These are phyloP conservation scores for Pyrenophora teres DNA, from an alignment of 2,329 filamentous ascomycete species.

Conservation along the genomic window DNA sequence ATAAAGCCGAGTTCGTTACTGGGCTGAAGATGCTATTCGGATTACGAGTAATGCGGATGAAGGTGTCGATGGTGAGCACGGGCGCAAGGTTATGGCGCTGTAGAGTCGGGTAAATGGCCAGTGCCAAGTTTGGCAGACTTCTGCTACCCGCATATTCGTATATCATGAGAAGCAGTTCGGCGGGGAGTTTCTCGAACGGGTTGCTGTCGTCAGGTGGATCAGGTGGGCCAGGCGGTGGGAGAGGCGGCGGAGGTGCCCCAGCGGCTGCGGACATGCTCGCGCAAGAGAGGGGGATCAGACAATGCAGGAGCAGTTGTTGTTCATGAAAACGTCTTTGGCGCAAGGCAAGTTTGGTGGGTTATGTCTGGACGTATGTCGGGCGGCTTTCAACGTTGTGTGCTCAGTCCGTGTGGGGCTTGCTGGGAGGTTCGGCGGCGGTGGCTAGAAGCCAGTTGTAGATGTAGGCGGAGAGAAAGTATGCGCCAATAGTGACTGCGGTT, in stretches of 20 bases:
- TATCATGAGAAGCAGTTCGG: slow-evolving; percentile 55
- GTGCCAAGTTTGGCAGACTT: slow-evolving; percentile 52
- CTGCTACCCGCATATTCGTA: slow-evolving; percentile 48
- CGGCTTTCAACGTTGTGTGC: not conserved
- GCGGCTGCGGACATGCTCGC: slow-evolving; percentile 30
- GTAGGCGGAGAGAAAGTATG: slow-evolving; percentile 56
- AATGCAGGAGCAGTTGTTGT: not conserved
- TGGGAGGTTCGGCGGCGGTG: slow-evolving; percentile 21
- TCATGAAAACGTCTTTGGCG: too few species aligned
- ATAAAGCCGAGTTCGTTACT: slow-evolving; percentile 2
- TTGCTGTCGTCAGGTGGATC: not conserved
- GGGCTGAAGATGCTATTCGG: not conserved
- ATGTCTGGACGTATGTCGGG: not conserved
- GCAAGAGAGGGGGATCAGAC: not conserved
- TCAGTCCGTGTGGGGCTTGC: slow-evolving; percentile 44
- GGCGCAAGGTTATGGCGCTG: slow-evolving; percentile 43
- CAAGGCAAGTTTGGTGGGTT: not conserved
- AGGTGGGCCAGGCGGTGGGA: slow-evolving; percentile 19
- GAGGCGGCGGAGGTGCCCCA: slow-evolving; percentile 26
- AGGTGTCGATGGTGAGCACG: slow-evolving; percentile 31
- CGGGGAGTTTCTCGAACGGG: slow-evolving; percentile 49
- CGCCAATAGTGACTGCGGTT: slow-evolving; percentile 60
- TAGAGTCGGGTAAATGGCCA: slow-evolving; percentile 54
- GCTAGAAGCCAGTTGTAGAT: slow-evolving; percentile 45
- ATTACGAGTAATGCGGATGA: slow-evolving; percentile 29